A percentile compares a stretch with the other conserved stretches of the same genome.
These are phyloP conservation scores for Linum trigynum DNA, from an alignment of 345 rosid genomes.

Conservation along the genomic window DNA sequence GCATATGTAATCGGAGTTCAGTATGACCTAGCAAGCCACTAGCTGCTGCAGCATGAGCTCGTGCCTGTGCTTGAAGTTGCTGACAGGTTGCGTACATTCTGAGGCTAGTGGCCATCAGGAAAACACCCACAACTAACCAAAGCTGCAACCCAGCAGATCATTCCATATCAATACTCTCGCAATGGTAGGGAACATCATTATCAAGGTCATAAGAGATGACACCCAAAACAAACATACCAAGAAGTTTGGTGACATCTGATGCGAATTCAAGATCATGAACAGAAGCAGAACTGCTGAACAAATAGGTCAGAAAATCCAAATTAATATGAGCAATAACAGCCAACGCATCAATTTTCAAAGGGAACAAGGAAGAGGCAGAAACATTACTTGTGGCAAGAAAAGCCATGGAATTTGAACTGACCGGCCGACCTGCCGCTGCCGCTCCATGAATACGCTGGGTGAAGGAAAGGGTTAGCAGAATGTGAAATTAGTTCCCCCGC, in stretches of 20 bases:
- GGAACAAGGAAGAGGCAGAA: slow-evolving; percentile 1
- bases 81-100: slow-evolving; percentile 92
- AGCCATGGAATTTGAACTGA: slow-evolving; percentile 74
- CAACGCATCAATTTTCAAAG: too few species aligned
- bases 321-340: too few species aligned
- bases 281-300: neutral
- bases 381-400: slow-evolving; percentile 81
- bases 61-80: slow-evolving; percentile 93
- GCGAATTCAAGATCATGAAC: neutral
- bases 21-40: slow-evolving; percentile 81
- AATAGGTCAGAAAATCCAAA: neutral
- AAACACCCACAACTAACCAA: too few species aligned
- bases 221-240: neutral
- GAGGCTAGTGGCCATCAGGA: too few species aligned
- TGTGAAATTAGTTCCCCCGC: neutral
- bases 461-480: slow-evolving; percentile 3
- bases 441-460: slow-evolving; percentile 62
- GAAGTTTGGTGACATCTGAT: slow-evolving; percentile 4
- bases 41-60: slow-evolving; percentile 79
- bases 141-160: too few species aligned
- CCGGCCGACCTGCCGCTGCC: slow-evolving; percentile 42
- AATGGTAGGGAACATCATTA: neutral
- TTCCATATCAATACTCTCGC: neutral
- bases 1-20: slow-evolving; percentile 81
- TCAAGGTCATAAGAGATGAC: neutral